phyloP scores from a whole-genome alignment of 495 filamentous ascomycete species.

The Aspergillus conjunctus region DNA sequence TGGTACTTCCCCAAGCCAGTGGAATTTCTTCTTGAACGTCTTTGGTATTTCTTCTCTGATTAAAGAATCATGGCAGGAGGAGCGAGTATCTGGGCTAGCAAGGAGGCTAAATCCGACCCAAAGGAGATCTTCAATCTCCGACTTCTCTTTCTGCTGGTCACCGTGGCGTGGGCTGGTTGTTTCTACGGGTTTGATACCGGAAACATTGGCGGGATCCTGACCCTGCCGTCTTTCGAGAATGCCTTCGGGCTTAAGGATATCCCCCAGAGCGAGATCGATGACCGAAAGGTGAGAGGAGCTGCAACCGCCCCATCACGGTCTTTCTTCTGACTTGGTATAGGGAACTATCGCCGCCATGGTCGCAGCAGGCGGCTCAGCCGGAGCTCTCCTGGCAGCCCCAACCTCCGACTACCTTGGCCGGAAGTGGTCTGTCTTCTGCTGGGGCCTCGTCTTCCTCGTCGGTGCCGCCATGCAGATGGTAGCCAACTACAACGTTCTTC shows the following conservation, averaged over 20 bases:
- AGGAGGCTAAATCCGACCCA: slow-evolving; percentile 28
- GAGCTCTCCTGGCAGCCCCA: slow-evolving; percentile 55
- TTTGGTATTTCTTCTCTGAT: not conserved
- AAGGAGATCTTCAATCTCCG: slow-evolving; percentile 34
- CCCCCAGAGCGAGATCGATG: slow-evolving; percentile 22
- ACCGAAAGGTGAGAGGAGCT: slow-evolving; percentile 23
- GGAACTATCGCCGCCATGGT: slow-evolving; percentile 64
- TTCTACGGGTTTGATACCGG: slow-evolving; percentile 64
- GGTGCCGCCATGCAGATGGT: slow-evolving; percentile 61
- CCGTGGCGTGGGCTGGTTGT: slow-evolving; percentile 31
- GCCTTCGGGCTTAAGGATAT: slow-evolving; percentile 32
- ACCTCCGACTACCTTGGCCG: slow-evolving; percentile 58
- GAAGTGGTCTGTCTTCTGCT: slow-evolving; percentile 52
- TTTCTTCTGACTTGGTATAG: slow-evolving; percentile 45
- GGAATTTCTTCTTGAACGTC: not conserved
- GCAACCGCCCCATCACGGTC: slow-evolving; percentile 44
- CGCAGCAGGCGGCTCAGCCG: slow-evolving; percentile 62
- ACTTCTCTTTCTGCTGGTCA: slow-evolving; percentile 27
- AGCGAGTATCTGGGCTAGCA: slow-evolving; percentile 32
- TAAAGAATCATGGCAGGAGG: slow-evolving; percentile 26
- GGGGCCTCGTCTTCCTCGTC: slow-evolving; percentile 55
- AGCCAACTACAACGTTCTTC: slow-evolving; percentile 44
- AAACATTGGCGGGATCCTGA: slow-evolving; percentile 66
- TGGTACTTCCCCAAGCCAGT: not conserved
- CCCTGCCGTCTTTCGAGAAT: slow-evolving; percentile 57